These are phyloP conservation scores for Metarhizium rileyi DNA, from an alignment of 2,329 filamentous ascomycete genomes.

Conservation along the genomic window DNA sequence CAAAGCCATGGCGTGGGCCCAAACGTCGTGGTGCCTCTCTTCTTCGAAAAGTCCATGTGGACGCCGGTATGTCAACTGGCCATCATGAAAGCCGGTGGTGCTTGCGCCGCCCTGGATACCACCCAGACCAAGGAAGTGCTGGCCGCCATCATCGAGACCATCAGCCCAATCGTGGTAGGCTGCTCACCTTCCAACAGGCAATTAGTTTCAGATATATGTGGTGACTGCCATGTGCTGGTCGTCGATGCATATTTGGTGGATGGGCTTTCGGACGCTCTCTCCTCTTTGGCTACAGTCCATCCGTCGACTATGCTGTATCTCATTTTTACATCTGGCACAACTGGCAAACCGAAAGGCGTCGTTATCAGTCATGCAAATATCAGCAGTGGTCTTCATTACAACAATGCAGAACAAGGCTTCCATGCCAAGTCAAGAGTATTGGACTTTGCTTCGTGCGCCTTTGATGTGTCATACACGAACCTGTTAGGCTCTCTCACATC, in stretches of 20 bases:
- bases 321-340: slow-evolving; percentile 2
- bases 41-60: slow-evolving; percentile 17
- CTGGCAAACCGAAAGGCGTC: neutral
- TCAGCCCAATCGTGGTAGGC: too few relatives aligned
- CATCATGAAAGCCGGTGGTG: slow-evolving; percentile 14
- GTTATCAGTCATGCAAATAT: neutral
- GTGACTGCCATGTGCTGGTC: too few relatives aligned
- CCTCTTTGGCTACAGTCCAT: neutral
- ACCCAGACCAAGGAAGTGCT: neutral
- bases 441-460: too few relatives aligned
- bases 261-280: neutral
- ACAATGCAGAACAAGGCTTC: neutral
- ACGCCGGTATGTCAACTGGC: slow-evolving; percentile 13
- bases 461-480: too few relatives aligned
- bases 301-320: slow-evolving; percentile 1
- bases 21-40: slow-evolving; percentile 14
- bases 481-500: too few relatives aligned
- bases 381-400: neutral
- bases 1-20: slow-evolving; percentile 14
- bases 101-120: slow-evolving; percentile 17
- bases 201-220: too few relatives aligned
- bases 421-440: too few relatives aligned
- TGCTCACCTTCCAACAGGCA: too few relatives aligned
- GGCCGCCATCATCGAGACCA: too few relatives aligned
- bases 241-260: too few relatives aligned